Conservation (phyloP, 345 rosid genomes). For the Garcia nutans region DNA sequence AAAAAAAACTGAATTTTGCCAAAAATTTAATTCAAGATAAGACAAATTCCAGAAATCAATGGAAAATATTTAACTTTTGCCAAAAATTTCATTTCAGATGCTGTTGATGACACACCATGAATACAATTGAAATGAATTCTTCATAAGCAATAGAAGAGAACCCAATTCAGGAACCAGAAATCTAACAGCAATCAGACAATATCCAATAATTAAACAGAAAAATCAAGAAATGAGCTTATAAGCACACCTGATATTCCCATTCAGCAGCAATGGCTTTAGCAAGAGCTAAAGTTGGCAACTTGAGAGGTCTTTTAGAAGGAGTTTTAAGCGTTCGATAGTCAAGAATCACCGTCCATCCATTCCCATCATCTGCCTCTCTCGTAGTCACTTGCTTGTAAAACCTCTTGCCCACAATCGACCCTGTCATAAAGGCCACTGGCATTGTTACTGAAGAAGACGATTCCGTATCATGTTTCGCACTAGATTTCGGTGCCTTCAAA, state of each 20-base stretch:
- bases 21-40: background rate
- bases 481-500: constrained; percentile 42
- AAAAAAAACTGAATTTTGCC: background rate
- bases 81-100: background rate
- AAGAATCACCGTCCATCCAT: constrained; percentile 94
- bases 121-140: background rate
- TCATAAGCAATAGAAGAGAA: background rate
- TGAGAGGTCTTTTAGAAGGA: constrained; percentile 78
- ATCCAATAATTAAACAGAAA: background rate
- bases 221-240: background rate
- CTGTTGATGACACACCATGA: background rate
- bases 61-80: background rate
- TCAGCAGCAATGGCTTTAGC: constrained; percentile 93
- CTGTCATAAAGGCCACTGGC: constrained; percentile 93
- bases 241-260: constrained; percentile 88
- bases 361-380: constrained; percentile 84
- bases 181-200: background rate
- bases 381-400: constrained; percentile 78
- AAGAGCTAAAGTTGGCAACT: constrained; percentile 68
- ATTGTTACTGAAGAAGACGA: constrained; percentile 54
- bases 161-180: constrained; percentile 3
- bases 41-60: background rate
- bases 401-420: constrained; percentile 83
- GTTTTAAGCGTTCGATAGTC: constrained; percentile 92
- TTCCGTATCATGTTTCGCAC: constrained; percentile 21